Evolutionary conservation across 805 yeast species (phyloP).

Genomic region (Metschnikowia drakensbergensis): DNA sequence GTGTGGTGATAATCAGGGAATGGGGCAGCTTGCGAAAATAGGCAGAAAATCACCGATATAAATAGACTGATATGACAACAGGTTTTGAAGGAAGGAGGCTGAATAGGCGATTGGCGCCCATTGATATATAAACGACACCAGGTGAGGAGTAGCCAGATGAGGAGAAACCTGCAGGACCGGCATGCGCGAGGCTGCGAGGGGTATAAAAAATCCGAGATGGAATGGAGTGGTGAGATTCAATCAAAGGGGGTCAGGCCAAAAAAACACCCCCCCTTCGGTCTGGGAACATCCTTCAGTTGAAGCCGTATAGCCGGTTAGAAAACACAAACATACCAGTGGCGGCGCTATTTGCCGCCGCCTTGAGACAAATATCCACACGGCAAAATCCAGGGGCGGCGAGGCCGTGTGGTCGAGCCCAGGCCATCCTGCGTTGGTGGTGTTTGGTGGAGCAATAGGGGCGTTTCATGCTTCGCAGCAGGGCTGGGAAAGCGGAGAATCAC

Average conservation of each 20-base stretch:
- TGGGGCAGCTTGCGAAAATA: too few species aligned
- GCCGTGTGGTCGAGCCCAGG: too few species aligned
- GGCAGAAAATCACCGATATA: too few species aligned
- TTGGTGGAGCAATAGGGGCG: neutral
- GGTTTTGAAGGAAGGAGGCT: neutral
- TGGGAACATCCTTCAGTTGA: too few species aligned
- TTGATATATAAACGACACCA: conserved; percentile 8
- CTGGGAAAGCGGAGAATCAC: neutral
- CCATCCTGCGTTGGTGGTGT: neutral
- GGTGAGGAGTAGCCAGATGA: conserved; percentile 16
- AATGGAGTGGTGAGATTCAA: neutral
- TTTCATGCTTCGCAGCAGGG: neutral
- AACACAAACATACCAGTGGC: too few species aligned
- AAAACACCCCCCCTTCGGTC: neutral
- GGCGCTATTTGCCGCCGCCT: too few species aligned
- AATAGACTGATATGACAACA: too few species aligned
- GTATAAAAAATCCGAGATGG: conserved; percentile 3
- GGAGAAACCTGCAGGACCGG: conserved; percentile 11
- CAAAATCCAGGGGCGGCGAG: too few species aligned
- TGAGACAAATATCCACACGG: too few species aligned
- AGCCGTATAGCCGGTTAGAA: too few species aligned
- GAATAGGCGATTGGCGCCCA: neutral
- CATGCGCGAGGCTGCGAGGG: conserved; percentile 5
- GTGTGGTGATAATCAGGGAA: too few species aligned
- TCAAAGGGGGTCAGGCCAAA: neutral